Conservation (phyloP, 495 filamentous ascomycete species). For the Trichoderma virens region DNA sequence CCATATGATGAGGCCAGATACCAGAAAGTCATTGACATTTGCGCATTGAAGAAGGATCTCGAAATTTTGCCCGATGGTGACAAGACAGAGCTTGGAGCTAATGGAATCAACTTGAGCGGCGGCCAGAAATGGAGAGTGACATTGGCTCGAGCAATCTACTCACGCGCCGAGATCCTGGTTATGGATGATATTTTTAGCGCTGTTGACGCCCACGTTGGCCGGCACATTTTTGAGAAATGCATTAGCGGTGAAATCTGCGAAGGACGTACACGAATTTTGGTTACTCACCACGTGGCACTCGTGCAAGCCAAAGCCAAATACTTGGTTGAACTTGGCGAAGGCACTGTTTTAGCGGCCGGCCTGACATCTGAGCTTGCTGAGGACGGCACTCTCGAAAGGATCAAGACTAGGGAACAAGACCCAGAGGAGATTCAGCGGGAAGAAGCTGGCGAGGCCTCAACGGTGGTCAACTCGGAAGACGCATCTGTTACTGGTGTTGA, state of each 20-base stretch:
- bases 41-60: slow-evolving; percentile 66
- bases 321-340: slow-evolving; percentile 60
- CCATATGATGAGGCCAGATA: slow-evolving; percentile 60
- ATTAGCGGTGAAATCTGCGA: slow-evolving; percentile 59
- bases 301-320: slow-evolving; percentile 64
- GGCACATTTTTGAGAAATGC: slow-evolving; percentile 67
- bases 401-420: slow-evolving; percentile 49
- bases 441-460: slow-evolving; percentile 26
- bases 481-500: slow-evolving; percentile 15
- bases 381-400: slow-evolving; percentile 47
- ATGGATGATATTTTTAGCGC: slow-evolving; percentile 83
- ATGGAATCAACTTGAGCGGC: slow-evolving; percentile 78
- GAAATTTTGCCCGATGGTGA: slow-evolving; percentile 68
- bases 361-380: slow-evolving; percentile 48
- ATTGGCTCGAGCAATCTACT: slow-evolving; percentile 73
- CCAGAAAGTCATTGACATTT: slow-evolving; percentile 54
- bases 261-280: slow-evolving; percentile 69
- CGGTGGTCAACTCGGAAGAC: slow-evolving; percentile 38
- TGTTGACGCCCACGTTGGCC: slow-evolving; percentile 66
- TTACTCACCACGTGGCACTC: slow-evolving; percentile 74
- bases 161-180: slow-evolving; percentile 67
- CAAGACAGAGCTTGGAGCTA: slow-evolving; percentile 69
- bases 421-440: slow-evolving; percentile 37
- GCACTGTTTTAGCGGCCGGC: slow-evolving; percentile 54
- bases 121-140: slow-evolving; percentile 79